phyloP scores from a whole-genome alignment of 2,329 filamentous ascomycete genomes.

The Diplodia sapinea region DNA sequence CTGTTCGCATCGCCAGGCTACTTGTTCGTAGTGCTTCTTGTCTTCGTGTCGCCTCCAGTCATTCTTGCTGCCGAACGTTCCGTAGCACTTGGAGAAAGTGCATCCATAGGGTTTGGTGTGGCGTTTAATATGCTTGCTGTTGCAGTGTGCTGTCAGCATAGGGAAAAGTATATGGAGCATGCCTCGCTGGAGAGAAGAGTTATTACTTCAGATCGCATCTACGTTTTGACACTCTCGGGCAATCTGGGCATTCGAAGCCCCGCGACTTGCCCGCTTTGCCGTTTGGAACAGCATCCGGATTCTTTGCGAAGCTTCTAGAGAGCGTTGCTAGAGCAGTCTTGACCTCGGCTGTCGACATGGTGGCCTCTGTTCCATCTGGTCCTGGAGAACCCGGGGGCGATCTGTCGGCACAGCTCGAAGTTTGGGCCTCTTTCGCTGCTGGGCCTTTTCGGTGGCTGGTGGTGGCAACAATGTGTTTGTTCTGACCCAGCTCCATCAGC shows the following conservation, averaged over 20 bases:
- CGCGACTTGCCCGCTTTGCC: neutral
- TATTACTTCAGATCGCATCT: conserved; percentile 50
- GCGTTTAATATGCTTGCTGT: conserved; percentile 81
- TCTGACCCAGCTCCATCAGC: conserved; percentile 28
- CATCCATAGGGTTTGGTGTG: conserved; percentile 84
- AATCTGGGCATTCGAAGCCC: conserved; percentile 38
- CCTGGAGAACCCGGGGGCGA: neutral
- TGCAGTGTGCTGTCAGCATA: conserved; percentile 3
- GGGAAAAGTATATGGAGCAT: neutral
- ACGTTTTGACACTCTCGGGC: conserved; percentile 37
- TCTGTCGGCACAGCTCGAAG: neutral
- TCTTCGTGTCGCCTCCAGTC: conserved; percentile 94
- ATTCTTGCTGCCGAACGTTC: conserved; percentile 86
- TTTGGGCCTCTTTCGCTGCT: neutral
- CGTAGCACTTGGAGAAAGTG: conserved; percentile 71
- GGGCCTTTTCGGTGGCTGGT: neutral
- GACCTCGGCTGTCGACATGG: conserved; percentile 38
- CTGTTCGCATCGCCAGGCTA: conserved; percentile 73
- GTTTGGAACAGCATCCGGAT: conserved; percentile 32
- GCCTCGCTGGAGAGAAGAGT: neutral
- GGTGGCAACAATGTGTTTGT: neutral
- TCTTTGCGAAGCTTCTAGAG: conserved; percentile 34
- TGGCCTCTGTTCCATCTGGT: conserved; percentile 13
- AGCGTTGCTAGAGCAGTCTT: conserved; percentile 39
- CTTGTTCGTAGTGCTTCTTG: conserved; percentile 73